phyloP scores from a whole-genome alignment of 108 stramenopile genomes.

The Nitzschia putrida region DNA sequence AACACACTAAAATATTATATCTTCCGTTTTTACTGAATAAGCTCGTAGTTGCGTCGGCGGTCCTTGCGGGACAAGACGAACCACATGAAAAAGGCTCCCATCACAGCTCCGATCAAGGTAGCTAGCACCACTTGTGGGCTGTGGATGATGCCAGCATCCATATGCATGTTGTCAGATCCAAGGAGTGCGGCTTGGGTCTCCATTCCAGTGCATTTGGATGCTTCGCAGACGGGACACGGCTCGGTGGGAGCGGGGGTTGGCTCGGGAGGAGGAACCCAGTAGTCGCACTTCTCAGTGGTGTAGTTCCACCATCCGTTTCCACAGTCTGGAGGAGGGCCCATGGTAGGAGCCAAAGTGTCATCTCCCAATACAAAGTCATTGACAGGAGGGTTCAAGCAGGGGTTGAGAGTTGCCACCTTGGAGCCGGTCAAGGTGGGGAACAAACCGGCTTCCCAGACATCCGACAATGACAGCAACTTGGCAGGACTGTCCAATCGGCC shows the following conservation, averaged over 20 bases:
- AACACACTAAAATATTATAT: no score
- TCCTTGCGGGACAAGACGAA: no score
- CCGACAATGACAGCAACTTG: conserved; percentile 58
- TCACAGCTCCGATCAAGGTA: background rate
- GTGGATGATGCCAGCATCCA: no score
- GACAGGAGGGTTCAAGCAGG: conserved; percentile 70
- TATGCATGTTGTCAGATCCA: no score
- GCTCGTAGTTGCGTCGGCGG: no score
- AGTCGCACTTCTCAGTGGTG: conserved; percentile 58
- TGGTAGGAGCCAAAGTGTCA: conserved; percentile 63
- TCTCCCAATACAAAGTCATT: conserved; percentile 77
- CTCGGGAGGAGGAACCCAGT: conserved; percentile 73
- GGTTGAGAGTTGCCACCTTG: conserved; percentile 20
- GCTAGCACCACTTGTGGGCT: no score
- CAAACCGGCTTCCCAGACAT: conserved; percentile 68
- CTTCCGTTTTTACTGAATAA: no score
- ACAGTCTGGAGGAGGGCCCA: conserved; percentile 73
- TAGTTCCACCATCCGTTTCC: conserved; percentile 82
- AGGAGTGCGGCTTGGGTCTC: no score
- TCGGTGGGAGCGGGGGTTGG: conserved; percentile 48
- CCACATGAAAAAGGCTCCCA: background rate
- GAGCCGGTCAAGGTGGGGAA: conserved; percentile 36
- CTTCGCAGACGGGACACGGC: conserved; percentile 27
- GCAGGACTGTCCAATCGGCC: conserved; percentile 56
- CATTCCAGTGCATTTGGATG: background rate